Conservation (phyloP, 2,329 filamentous ascomycete species). For the Aureobasidium sp. region DNA sequence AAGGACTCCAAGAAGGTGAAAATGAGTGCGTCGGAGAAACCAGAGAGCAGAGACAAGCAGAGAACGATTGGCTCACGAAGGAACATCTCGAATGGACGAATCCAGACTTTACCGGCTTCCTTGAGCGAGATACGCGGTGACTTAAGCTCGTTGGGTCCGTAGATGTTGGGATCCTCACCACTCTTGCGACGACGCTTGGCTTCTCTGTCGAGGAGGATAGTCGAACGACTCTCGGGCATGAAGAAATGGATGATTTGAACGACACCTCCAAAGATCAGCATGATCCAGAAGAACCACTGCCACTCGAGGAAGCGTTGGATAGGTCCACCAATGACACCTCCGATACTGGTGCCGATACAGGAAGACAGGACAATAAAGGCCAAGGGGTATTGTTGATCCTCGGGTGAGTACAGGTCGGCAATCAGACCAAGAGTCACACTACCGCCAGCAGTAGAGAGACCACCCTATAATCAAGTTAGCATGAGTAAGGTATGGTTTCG, state of each 20-base stretch:
- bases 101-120: conserved; percentile 42
- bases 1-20: conserved; percentile 73
- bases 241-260: conserved; percentile 51
- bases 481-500: conserved; percentile 25
- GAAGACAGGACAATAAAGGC: conserved; percentile 34
- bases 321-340: conserved; percentile 12
- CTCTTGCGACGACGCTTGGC: conserved; percentile 56
- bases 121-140: conserved; percentile 28
- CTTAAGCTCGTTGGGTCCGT: conserved; percentile 62
- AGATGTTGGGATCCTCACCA: conserved; percentile 49
- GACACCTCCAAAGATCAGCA: conserved; percentile 66
- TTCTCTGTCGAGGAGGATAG: conserved; percentile 75
- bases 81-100: conserved; percentile 63
- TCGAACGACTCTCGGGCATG: conserved; percentile 70
- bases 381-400: conserved; percentile 51
- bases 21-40: conserved; percentile 66
- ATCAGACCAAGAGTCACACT: conserved; percentile 58
- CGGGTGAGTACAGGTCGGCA: conserved; percentile 52
- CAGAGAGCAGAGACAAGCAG: conserved; percentile 59
- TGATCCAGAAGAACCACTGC: conserved; percentile 78
- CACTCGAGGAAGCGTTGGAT: conserved; percentile 44
- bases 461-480: conserved; percentile 21
- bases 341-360: conserved; percentile 14
- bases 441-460: conserved; percentile 47
- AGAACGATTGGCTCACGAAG: conserved; percentile 66